Evolutionary conservation across 2,329 filamentous ascomycete genomes (phyloP).

Genomic region (Venturiaceae sp.): DNA sequence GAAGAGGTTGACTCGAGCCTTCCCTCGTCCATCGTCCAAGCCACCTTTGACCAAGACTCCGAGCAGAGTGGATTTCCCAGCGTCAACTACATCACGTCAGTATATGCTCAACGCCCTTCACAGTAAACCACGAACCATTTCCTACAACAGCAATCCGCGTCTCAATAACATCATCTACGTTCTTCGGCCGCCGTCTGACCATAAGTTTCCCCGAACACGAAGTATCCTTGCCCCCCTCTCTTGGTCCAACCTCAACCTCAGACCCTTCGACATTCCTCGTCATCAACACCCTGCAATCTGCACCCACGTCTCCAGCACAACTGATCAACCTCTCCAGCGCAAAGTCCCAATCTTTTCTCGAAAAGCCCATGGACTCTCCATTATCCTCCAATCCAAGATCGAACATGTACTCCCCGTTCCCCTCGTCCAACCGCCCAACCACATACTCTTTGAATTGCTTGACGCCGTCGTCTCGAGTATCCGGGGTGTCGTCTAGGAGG

Average conservation of each 20-base stretch:
- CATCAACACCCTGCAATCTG: conserved; percentile 72
- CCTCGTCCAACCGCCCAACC: conserved; percentile 63
- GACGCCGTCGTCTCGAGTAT: conserved; percentile 48
- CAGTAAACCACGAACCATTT: conserved; percentile 51
- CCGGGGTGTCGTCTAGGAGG: conserved; percentile 47
- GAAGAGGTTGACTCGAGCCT: conserved; percentile 90
- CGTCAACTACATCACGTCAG: conserved; percentile 56
- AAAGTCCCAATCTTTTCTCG: conserved; percentile 61
- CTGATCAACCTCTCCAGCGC: conserved; percentile 57
- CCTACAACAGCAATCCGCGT: conserved; percentile 94
- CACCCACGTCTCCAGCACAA: conserved; percentile 55
- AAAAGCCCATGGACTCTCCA: conserved; percentile 74
- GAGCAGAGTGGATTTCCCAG: conserved; percentile 92
- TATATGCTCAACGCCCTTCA: neutral
- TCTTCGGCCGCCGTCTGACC: conserved; percentile 63
- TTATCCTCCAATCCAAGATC: conserved; percentile 88
- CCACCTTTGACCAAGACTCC: conserved; percentile 93
- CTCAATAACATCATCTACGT: conserved; percentile 83
- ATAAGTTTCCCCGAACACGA: conserved; percentile 79
- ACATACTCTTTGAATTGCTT: conserved; percentile 57
- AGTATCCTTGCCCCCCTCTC: conserved; percentile 53
- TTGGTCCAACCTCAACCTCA: conserved; percentile 53
- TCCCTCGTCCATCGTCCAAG: conserved; percentile 88
- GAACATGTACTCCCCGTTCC: conserved; percentile 81
- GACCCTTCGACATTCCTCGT: conserved; percentile 75